Conservation (phyloP, 768 basidiomycete genomes). For the Candolleomyces eurysporus region DNA sequence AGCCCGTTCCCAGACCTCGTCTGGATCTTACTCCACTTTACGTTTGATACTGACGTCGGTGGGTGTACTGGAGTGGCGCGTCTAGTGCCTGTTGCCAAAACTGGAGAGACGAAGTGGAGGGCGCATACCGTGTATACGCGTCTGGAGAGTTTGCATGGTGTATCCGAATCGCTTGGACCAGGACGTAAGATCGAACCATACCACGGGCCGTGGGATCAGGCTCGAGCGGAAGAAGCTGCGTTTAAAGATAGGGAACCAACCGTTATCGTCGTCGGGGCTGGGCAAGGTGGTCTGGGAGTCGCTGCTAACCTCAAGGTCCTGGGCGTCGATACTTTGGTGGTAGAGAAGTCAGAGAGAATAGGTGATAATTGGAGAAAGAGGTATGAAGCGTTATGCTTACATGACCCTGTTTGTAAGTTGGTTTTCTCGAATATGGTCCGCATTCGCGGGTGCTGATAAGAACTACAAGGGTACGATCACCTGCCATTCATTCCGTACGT, state of each 20-base stretch:
- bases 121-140: slow-evolving; percentile 60
- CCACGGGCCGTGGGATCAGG: slow-evolving; percentile 55
- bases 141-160: slow-evolving; percentile 52
- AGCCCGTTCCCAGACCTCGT: slow-evolving; percentile 49
- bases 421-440: slow-evolving; percentile 3
- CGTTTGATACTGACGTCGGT: slow-evolving; percentile 52
- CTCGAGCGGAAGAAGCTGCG: slow-evolving; percentile 38
- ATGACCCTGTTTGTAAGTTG: slow-evolving; percentile 64
- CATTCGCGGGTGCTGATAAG: not conserved
- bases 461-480: slow-evolving; percentile 45
- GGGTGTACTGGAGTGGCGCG: slow-evolving; percentile 51
- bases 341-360: slow-evolving; percentile 60
- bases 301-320: slow-evolving; percentile 67
- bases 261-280: slow-evolving; percentile 63
- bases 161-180: slow-evolving; percentile 45
- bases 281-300: slow-evolving; percentile 63
- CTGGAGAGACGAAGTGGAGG: slow-evolving; percentile 44
- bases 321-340: slow-evolving; percentile 54
- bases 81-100: slow-evolving; percentile 40
- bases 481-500: slow-evolving; percentile 62
- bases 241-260: slow-evolving; percentile 53
- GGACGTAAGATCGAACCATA: slow-evolving; percentile 40
- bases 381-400: slow-evolving; percentile 65
- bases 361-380: slow-evolving; percentile 68
- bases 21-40: slow-evolving; percentile 58